A percentile compares a stretch with the other conserved stretches of the same genome.
These are phyloP conservation scores for Microthlaspi erraticum DNA, from an alignment of 345 rosid species.

Conservation along the genomic window DNA sequence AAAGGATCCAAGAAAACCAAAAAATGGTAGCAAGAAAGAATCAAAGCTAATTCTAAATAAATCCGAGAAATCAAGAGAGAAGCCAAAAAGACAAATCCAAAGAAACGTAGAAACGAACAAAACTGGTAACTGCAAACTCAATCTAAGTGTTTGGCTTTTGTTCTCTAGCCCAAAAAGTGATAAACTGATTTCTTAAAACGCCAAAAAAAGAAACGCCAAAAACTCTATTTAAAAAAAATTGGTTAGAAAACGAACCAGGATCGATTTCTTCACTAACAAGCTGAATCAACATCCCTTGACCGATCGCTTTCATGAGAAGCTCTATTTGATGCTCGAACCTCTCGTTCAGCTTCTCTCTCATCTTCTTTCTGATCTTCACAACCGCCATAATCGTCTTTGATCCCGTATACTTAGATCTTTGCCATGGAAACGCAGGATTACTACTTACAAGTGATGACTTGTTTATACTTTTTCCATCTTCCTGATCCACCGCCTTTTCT, in stretches of 20 bases:
- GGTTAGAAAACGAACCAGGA: constrained; percentile 58
- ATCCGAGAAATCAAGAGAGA: not conserved
- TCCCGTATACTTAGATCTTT: constrained; percentile 46
- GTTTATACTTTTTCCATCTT: constrained; percentile 38
- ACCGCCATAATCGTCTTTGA: constrained; percentile 58
- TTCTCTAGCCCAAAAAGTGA: constrained; percentile 28
- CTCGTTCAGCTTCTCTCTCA: constrained; percentile 72
- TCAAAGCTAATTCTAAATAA: constrained; percentile 10
- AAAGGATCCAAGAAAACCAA: not conserved
- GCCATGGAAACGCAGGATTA: constrained; percentile 34
- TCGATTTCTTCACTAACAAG: constrained; percentile 84
- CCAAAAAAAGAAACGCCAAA: not conserved
- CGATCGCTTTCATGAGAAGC: constrained; percentile 71
- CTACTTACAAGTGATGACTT: constrained; percentile 8
- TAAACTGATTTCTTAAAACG: not conserved
- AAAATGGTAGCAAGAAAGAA: constrained; percentile 29
- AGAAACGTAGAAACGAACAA: constrained; percentile 16
- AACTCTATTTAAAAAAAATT: not conserved
- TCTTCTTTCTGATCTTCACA: constrained; percentile 78
- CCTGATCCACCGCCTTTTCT: constrained; percentile 60
- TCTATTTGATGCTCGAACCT: constrained; percentile 75
- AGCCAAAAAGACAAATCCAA: not conserved
- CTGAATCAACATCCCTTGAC: constrained; percentile 79
- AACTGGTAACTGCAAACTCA: constrained; percentile 11
- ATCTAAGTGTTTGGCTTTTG: constrained; percentile 28